Evolutionary conservation across 345 rosid genomes (phyloP), one percentile per base, ranked within the genome.

Genomic region (Crucihimalaya himalaica): DNA sequence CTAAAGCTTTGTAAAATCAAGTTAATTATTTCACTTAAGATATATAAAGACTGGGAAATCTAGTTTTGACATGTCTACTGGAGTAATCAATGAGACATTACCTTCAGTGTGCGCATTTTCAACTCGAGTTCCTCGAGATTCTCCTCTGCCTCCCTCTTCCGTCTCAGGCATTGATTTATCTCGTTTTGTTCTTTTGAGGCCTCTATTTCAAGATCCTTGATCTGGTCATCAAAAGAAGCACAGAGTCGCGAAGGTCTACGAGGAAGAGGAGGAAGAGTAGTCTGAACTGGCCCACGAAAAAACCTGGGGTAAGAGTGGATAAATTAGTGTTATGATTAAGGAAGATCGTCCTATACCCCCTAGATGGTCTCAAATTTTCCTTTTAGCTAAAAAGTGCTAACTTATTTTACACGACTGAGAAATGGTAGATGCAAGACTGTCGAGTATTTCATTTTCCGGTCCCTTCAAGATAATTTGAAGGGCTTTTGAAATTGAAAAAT

Each of bases 241-340:
- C 92, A 86, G n/a, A 95, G 93, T 54, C 92, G 93, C 12, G 87
- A 83, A 72, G 82, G 77, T 81, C 85, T 82, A 62, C 73, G 83
- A 79, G 72, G 65, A 48, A 60, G 73, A 58, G 90, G 77, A 43
- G 97, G 97, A 78, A 95, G 92, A 57, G 85, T 84, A 32, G 98
- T 95, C 83, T 95, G 90, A 64, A 90, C 98, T 63, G 91, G 75
- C 21, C 90, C 89, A 55, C 98, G 94, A 43, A 80, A 86, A 83
- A 92, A 92, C 98, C 97, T 95, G 78, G 34, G 60, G 83, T 20
- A 57, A 56, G 46, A 57, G 48, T 28, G 48, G 40, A 54, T 20
- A 70, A 16, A 35, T 47, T 39, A 70, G 29, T 37, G 53, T 27
- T 19, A 43, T 61, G 21, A 52, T 63, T 69, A 25, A 45, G 39